Evolutionary conservation across 169 alveolate genomes (phyloP), one percentile per base, ranked within the genome.

Genomic region (Cryptosporidium andersoni): DNA sequence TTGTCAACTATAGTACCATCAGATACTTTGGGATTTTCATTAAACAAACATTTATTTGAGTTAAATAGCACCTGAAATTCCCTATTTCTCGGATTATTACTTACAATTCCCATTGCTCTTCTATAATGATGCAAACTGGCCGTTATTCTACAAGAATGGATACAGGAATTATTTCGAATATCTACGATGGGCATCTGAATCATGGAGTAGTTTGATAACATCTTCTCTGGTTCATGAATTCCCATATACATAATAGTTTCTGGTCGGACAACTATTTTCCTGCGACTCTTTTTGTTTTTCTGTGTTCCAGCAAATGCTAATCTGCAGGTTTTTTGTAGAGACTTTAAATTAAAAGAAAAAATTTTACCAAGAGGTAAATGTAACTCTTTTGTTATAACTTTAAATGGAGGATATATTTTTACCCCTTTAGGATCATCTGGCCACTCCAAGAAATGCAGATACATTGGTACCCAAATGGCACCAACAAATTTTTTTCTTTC

Each of bases 401-500:
- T 63, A 36, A 74, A 43, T 2, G 36, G 3, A 16, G 58, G 43
- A 62, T 74, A 74, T 58, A n/a, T 74, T 16, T 74, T 39, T 55
- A 43, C 11, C 39, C 60, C 60, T 11, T 11, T 11, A 9, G 14
- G 2, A 34, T 74, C 85, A 49, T 60, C 40, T 55, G 55, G 63
- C 85, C 85, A 74, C 14, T 74, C 85, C 40, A 74, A 45, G 60
- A 74, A 74, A 16, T 74, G 85, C n/a, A 74, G 60, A 58, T 56
- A 55, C 85, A 74, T 74, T 9, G 85, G 85, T 47, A 74, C 45
- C 85, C 85, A 74, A 39, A 74, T n/a, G 9, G 85, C 85, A 39
- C 85, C 85, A 45, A 74, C 60, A 14, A 47, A 56, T 6, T 64
- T 9, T 43, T 39, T 56, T 9, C 48, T 74, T 36, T 55, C 9